Evolutionary conservation across 441 rosid genomes (phyloP).

Genomic region (Gossypium schwendimanii): DNA sequence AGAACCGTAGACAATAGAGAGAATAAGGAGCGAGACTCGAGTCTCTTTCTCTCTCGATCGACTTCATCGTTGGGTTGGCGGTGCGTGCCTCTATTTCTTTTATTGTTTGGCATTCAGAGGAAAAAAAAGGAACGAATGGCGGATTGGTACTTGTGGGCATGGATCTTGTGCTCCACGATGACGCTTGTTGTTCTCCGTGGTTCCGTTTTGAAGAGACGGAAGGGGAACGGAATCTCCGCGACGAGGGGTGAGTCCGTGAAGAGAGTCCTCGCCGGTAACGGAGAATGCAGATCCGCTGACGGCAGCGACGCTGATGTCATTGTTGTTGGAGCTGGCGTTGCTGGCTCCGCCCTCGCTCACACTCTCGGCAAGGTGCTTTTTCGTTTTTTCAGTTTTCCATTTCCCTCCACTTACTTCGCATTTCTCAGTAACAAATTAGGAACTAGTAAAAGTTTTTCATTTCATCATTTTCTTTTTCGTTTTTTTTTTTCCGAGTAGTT

Average conservation of each 20-base stretch:
- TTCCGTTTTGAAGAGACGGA: slow-evolving; percentile 21
- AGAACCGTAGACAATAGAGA: neutral
- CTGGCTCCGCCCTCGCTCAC: slow-evolving; percentile 78
- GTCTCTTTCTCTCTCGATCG: neutral
- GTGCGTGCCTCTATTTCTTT: neutral
- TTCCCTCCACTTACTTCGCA: neutral
- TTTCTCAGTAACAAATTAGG: neutral
- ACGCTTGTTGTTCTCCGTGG: slow-evolving; percentile 34
- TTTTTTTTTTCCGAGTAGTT: neutral
- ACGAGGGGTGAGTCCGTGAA: slow-evolving; percentile 22
- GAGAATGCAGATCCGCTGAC: slow-evolving; percentile 39
- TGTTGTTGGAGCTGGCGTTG: slow-evolving; percentile 77
- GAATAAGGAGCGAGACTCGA: neutral
- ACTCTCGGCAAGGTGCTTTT: slow-evolving; percentile 64
- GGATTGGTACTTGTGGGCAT: slow-evolving; percentile 37
- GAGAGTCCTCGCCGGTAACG: slow-evolving; percentile 24
- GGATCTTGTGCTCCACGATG: slow-evolving; percentile 38
- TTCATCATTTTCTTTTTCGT: neutral
- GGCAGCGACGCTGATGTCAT: slow-evolving; percentile 35
- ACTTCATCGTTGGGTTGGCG: neutral
- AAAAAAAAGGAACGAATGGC: slow-evolving; percentile 23
- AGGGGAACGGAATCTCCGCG: neutral
- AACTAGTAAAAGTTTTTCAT: neutral
- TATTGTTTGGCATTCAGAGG: neutral
- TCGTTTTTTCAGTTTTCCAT: neutral